Evolutionary conservation across 257 asterid genomes (phyloP).

Genomic region (Primulina eburnea): DNA sequence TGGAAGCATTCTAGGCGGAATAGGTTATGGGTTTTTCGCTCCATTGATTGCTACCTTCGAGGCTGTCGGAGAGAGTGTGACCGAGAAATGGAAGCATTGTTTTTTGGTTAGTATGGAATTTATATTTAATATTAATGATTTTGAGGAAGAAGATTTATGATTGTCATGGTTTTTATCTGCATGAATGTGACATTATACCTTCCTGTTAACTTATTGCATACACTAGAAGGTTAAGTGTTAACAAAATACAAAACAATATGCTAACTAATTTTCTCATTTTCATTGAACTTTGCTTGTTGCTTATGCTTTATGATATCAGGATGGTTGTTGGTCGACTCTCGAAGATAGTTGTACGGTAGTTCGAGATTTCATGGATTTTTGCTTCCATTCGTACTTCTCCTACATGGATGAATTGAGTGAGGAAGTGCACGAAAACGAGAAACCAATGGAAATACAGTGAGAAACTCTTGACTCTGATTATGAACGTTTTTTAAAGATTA

Average conservation of each 20-base stretch:
- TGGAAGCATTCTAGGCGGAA: conserved; percentile 75
- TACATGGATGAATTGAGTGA: conserved; percentile 79
- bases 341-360: conserved; percentile 69
- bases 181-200: background rate
- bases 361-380: conserved; percentile 76
- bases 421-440: conserved; percentile 55
- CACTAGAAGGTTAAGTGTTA: background rate
- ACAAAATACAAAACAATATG: background rate
- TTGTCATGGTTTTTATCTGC: background rate
- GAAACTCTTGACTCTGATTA: conserved; percentile 17
- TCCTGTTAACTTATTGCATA: background rate
- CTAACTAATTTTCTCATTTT: background rate
- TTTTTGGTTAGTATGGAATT: conserved; percentile 49
- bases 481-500: background rate
- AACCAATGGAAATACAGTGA: conserved; percentile 69
- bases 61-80: conserved; percentile 64
- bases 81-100: conserved; percentile 60
- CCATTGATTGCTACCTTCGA: conserved; percentile 87
- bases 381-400: conserved; percentile 91
- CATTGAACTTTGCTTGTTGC: background rate
- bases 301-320: conserved; percentile 38
- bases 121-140: background rate
- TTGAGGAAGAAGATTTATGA: background rate
- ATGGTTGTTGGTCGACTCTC: conserved; percentile 66
- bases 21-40: conserved; percentile 72